Conservation (phyloP, 257 asterid species). For the Nicotiana knightiana region DNA sequence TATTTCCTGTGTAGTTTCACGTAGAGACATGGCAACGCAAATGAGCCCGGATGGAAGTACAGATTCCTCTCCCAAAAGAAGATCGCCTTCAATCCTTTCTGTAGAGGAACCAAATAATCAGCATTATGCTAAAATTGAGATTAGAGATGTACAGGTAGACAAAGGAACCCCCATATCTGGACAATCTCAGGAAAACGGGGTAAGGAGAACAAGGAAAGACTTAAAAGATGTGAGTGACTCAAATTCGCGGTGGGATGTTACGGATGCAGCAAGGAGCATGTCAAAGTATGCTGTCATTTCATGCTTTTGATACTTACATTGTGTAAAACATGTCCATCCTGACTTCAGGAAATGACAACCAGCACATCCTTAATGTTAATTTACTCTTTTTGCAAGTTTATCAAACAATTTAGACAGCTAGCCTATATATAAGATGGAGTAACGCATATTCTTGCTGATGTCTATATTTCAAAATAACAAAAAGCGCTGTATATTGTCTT, state of each 20-base stretch:
- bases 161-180: constrained; percentile 8
- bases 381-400: not conserved
- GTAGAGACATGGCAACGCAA: constrained; percentile 88
- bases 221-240: not conserved
- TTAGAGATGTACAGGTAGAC: constrained; percentile 22
- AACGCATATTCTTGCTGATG: not conserved
- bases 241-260: constrained; percentile 2
- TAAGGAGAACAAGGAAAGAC: not conserved
- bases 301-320: not conserved
- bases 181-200: constrained; percentile 4
- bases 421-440: not conserved
- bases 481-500: not conserved
- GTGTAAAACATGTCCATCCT: not conserved
- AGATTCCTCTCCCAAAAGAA: constrained; percentile 50
- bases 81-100: constrained; percentile 37
- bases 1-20: constrained; percentile 25
- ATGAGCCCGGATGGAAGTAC: constrained; percentile 79
- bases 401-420: not conserved
- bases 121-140: constrained; percentile 35
- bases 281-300: constrained; percentile 10
- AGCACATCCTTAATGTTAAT: not conserved
- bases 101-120: constrained; percentile 13
- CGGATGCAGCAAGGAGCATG: constrained; percentile 8
- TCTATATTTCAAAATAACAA: not conserved
- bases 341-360: not conserved